These are phyloP conservation scores for Heteromeles arbutifolia DNA, from an alignment of 306 rosid genomes.

Conservation along the genomic window DNA sequence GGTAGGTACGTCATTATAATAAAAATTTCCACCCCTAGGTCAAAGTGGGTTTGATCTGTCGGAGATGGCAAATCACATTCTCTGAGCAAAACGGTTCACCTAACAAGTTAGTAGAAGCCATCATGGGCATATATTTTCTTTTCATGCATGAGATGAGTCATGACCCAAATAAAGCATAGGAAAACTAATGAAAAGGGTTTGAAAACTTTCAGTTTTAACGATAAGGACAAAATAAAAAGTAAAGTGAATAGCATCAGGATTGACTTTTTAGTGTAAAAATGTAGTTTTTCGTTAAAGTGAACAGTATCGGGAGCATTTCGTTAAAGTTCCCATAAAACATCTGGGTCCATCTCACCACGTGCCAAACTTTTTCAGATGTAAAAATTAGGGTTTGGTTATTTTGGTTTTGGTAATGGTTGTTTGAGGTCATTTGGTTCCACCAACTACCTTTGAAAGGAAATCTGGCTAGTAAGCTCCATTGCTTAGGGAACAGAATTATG, in stretches of 20 bases:
- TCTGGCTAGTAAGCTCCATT: not conserved
- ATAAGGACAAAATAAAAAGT: too few species aligned
- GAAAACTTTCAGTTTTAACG: too few species aligned
- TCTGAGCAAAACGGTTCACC: conserved; percentile 15
- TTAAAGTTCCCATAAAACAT: too few species aligned
- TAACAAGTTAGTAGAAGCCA: conserved; percentile 6
- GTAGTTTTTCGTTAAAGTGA: too few species aligned
- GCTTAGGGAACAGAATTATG: not conserved
- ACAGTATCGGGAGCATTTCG: too few species aligned
- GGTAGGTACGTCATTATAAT: too few species aligned
- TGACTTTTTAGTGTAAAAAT: too few species aligned
- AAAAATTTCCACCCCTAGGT: too few species aligned
- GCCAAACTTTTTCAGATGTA: not conserved
- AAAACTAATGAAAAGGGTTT: too few species aligned
- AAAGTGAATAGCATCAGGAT: too few species aligned
- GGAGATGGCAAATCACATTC: conserved; percentile 1
- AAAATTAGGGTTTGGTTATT: conserved; percentile 5
- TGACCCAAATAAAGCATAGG: conserved; percentile 1
- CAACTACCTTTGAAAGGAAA: not conserved
- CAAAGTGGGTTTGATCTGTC: too few species aligned
- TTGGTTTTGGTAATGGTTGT: conserved; percentile 3
- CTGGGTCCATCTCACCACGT: conserved; percentile 7
- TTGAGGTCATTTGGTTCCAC: not conserved
- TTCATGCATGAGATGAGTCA: not conserved
- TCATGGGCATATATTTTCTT: conserved; percentile 5